Evolutionary conservation across 2,329 filamentous ascomycete genomes (phyloP), one percentile per base, ranked within the genome.

Genomic region (Knoxdaviesia capensis): DNA sequence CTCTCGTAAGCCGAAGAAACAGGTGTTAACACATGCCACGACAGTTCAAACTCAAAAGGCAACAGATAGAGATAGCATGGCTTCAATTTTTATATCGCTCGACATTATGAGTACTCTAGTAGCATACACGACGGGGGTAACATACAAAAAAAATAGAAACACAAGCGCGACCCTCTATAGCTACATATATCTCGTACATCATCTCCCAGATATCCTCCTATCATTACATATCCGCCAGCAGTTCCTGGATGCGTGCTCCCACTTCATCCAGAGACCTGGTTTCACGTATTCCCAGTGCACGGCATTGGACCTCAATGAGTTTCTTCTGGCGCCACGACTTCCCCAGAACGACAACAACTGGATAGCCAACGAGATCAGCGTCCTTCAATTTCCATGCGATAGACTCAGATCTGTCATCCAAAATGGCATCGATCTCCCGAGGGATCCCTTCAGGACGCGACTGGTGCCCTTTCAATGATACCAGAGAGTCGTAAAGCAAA

Each of bases 371-470:
- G 44, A 90, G 56, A 56, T 96, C 87, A 1, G 88, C 90, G 59
- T 98, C 90, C 34, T 74, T 76, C 53, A 96, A 64, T 57, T 93
- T 96, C 83, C 84, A 94, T 3, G 74, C 71, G 46, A 94, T 65
- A 1, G 69, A 63, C 49, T 74, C 69, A 7, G 63, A 54, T 11
- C 80, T 68, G 57, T 94, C 86, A 55, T 93, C 86, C 1, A 93
- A 58, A 3, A 85, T 65, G 3, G 70, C 63, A 53, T 93, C 85
- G 5, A 80, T 4, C 47, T 31, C 9, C 41, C 49, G 10, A 41
- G 42, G 6, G 39, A 39, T 6, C 43, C 43, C 32, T 38, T 45
- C 5, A 42, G 29, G 29, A 31, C 7, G 41, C 8, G 43, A 10
- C 41, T 20, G 8, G n/a, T 5, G 33, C 5, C 43, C 38, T 28